A percentile compares a stretch with the other conserved stretches of the same genome.
phyloP scores from a whole-genome alignment of 306 rosid genomes.

The Pueraria montana region DNA sequence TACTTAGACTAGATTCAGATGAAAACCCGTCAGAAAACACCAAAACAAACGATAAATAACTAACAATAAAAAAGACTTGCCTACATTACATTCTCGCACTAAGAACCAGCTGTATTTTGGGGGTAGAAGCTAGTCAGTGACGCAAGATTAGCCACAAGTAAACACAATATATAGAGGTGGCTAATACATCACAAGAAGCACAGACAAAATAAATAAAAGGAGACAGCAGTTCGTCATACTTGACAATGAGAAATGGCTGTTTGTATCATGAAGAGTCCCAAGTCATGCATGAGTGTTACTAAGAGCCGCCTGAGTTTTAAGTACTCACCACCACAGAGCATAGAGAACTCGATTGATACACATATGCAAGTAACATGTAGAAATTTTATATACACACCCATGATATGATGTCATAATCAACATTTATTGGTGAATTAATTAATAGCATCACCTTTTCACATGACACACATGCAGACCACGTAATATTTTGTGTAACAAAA shows the following conservation, averaged over 20 bases:
- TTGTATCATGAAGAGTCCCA: conserved; percentile 42
- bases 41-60: conserved; percentile 15
- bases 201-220: conserved; percentile 7
- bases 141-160: conserved; percentile 40
- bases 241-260: conserved; percentile 60
- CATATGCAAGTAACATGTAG: conserved; percentile 1
- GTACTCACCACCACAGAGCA: neutral
- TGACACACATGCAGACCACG: conserved; percentile 55
- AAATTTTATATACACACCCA: conserved; percentile 8
- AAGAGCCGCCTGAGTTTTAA: conserved; percentile 20
- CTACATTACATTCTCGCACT: conserved; percentile 5
- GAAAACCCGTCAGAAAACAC: conserved; percentile 29
- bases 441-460: conserved; percentile 50
- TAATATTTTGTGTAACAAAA: conserved; percentile 23
- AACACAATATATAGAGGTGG: neutral
- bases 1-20: conserved; percentile 41
- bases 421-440: conserved; percentile 46
- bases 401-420: conserved; percentile 42
- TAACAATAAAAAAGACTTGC: neutral
- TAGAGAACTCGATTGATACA: conserved; percentile 14
- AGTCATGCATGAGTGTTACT: conserved; percentile 42
- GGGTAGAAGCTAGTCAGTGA: conserved; percentile 12
- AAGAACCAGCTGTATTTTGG: conserved; percentile 46
- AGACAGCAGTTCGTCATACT: conserved; percentile 55
- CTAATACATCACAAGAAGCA: conserved; percentile 35